Base-by-base conservation (phyloP, 495 filamentous ascomycete species). In the Daldinia decipiens region DNA sequence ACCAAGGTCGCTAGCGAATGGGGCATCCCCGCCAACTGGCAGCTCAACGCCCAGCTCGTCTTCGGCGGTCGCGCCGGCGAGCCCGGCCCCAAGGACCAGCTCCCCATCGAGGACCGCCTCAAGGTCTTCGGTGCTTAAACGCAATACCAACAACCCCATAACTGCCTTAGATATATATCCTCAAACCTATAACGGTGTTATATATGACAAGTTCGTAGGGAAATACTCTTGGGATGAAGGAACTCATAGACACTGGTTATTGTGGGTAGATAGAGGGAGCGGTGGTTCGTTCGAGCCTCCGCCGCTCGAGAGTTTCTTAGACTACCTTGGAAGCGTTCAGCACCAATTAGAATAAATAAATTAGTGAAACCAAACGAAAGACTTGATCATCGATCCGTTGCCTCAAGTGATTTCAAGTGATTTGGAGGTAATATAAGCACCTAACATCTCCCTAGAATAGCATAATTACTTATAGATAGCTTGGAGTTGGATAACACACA, bases 11-110 rank as follows among this genome's bases (percentile, higher is more conserved):
- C 77, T 31, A 77, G 81, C 62, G 72, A 83, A 59, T 92, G 89
- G 89, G 83, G 82, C 15, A 69, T 92, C 15, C 85, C 87, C 39
- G 56, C 70, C 31, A 82, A 81, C 56, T 93, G 90, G 90, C 83
- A 82, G 66, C 77, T 91, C 52, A 82, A 80, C 57, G 84, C 86
- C 24, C 86, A 89, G 80, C 74, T 91, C 67, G 87, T 89, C 50
- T 88, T 91, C 76, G 90, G 90, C 54, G 86, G 85, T 55, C 82
- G 78, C 19, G 77, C 73, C 4, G 85, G 78, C 45, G 78, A 81
- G 40, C 72, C 85, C 5, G 83, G 82, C 24, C 80, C 84, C 68
- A 91, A 90, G 86, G 76, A 75, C 8, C 84, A 85, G 71, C 71
- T 78, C 67, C 82, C 86, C 7, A 55, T 90, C 15, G 86, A 88